phyloP scores from a whole-genome alignment of 2,329 filamentous ascomycete genomes.

The Pezicula carpinea region DNA sequence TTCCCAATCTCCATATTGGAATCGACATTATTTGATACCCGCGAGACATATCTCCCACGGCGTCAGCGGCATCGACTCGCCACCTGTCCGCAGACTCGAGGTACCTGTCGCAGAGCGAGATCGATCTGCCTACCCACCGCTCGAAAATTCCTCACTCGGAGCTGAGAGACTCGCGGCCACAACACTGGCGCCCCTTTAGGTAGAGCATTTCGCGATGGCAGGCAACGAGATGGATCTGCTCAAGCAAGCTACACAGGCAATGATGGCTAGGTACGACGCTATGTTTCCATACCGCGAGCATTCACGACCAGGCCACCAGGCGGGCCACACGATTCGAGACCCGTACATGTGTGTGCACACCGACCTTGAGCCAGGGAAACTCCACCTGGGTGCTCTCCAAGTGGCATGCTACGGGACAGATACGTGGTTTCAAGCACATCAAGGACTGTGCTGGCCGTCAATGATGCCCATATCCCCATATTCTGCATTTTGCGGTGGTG shows the following conservation, averaged over 20 bases:
- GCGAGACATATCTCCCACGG: background rate
- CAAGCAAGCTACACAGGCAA: conserved; percentile 30
- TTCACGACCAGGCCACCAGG: background rate
- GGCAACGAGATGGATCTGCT: conserved; percentile 28
- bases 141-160: conserved; percentile 1
- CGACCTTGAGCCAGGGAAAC: too few relatives aligned
- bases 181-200: conserved; percentile 9
- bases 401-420: too few relatives aligned
- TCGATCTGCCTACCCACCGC: conserved; percentile 2
- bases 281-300: background rate
- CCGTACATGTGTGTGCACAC: too few relatives aligned
- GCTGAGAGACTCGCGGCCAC: background rate
- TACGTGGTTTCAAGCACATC: too few relatives aligned
- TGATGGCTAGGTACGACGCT: conserved; percentile 31
- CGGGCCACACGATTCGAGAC: background rate
- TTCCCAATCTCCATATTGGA: too few relatives aligned
- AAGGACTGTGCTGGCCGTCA: too few relatives aligned
- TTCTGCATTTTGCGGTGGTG: too few relatives aligned
- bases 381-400: too few relatives aligned
- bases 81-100: background rate
- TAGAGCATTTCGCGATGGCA: conserved; percentile 20
- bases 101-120: conserved; percentile 1
- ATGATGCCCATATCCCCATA: too few relatives aligned
- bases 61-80: background rate
- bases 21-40: too few relatives aligned